These are phyloP conservation scores for Colletotrichum orchidophilum DNA, from an alignment of 2,329 filamentous ascomycete genomes.

Conservation along the genomic window DNA sequence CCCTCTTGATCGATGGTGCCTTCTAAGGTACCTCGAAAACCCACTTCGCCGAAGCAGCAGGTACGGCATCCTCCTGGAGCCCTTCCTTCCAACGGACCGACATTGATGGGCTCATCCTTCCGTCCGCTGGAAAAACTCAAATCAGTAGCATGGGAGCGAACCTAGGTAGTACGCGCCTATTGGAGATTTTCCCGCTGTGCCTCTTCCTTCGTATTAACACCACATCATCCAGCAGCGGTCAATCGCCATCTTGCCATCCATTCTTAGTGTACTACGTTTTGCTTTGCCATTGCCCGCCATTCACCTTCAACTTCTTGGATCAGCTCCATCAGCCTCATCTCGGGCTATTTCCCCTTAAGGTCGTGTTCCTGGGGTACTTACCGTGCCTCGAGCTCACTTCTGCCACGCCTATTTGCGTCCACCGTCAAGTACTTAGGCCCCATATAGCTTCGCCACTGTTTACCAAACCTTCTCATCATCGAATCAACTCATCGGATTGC, in stretches of 20 bases:
- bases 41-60: not conserved
- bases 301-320: not conserved
- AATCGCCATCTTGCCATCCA: not conserved
- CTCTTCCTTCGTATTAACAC: not conserved
- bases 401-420: not conserved
- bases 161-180: not conserved
- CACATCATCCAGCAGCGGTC: not conserved
- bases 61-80: no score
- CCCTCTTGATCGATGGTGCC: not conserved
- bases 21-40: not conserved
- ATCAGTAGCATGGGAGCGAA: not conserved
- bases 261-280: not conserved
- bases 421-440: not conserved
- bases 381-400: not conserved
- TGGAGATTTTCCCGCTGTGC: not conserved
- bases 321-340: not conserved
- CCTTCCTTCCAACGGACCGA: not conserved
- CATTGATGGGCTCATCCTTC: not conserved
- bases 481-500: not conserved
- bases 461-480: not conserved
- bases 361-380: not conserved
- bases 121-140: not conserved
- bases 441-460: not conserved
- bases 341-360: not conserved
- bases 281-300: not conserved